phyloP scores from a whole-genome alignment of 2,329 filamentous ascomycete species.

The Hypoxylon sp. region DNA sequence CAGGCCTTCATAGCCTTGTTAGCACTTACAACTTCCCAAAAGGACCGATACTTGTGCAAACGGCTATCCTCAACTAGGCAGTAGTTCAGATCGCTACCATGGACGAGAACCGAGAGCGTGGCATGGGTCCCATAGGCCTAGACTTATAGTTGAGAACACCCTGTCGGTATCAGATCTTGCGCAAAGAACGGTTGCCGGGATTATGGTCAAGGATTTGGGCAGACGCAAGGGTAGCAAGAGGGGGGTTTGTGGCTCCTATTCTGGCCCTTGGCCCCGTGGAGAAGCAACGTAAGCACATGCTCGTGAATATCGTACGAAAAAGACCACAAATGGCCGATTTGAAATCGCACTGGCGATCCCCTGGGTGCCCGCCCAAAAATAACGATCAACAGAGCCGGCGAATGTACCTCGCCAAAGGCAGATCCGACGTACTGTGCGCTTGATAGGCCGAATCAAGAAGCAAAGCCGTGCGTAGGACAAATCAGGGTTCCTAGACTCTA shows the following conservation, averaged over 20 bases:
- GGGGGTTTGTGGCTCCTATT: slow-evolving; percentile 31
- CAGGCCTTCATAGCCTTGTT: slow-evolving; percentile 19
- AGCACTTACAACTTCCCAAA: slow-evolving; percentile 37
- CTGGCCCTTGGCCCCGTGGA: slow-evolving; percentile 43
- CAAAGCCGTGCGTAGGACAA: slow-evolving; percentile 20
- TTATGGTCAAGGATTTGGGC: slow-evolving; percentile 44
- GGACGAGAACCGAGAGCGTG: slow-evolving; percentile 35
- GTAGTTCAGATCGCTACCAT: slow-evolving; percentile 34
- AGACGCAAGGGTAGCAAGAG: slow-evolving; percentile 33
- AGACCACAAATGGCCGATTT: slow-evolving; percentile 33
- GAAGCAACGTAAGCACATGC: slow-evolving; percentile 39
- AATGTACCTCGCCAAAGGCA: slow-evolving; percentile 14
- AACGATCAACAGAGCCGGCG: slow-evolving; percentile 34
- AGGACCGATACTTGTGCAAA: slow-evolving; percentile 36
- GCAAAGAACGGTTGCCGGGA: slow-evolving; percentile 40
- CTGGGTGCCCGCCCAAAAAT: slow-evolving; percentile 21
- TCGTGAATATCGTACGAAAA: slow-evolving; percentile 41
- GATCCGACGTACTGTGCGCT: slow-evolving; percentile 14
- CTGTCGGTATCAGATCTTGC: slow-evolving; percentile 46
- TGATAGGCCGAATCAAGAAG: slow-evolving; percentile 23
- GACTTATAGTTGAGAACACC: slow-evolving; percentile 39
- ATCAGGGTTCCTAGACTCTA: slow-evolving; percentile 4
- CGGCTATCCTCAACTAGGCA: slow-evolving; percentile 35
- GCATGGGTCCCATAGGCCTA: slow-evolving; percentile 39
- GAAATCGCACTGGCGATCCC: slow-evolving; percentile 35